phyloP scores from a whole-genome alignment of 2,329 filamentous ascomycete genomes.

The Mollisia scopiformis region DNA sequence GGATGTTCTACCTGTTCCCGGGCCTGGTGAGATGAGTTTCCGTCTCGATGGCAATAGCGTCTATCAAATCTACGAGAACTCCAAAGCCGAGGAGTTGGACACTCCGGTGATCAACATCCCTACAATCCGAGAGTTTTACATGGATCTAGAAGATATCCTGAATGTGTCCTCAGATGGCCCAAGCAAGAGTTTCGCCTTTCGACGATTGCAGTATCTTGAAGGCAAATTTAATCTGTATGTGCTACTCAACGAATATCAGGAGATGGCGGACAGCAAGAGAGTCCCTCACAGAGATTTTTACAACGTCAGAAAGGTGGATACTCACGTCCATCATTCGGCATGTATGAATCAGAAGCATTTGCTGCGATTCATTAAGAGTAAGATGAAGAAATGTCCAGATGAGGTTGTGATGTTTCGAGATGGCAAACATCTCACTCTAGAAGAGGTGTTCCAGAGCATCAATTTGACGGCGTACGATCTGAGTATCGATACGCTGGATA shows the following conservation, averaged over 20 bases:
- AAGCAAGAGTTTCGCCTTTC: conserved; percentile 95
- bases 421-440: conserved; percentile 86
- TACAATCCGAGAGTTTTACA: conserved; percentile 91
- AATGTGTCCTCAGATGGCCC: conserved; percentile 93
- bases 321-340: conserved; percentile 97
- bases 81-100: conserved; percentile 61
- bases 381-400: conserved; percentile 98
- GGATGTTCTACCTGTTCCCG: conserved; percentile 76
- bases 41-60: conserved; percentile 82
- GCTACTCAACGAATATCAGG: conserved; percentile 94
- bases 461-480: conserved; percentile 96
- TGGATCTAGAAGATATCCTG: conserved; percentile 86
- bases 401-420: conserved; percentile 93
- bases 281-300: conserved; percentile 99
- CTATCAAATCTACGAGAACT: conserved; percentile 86
- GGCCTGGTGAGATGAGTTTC: conserved; percentile 70
- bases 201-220: conserved; percentile 91
- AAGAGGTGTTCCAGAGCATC: conserved; percentile 95
- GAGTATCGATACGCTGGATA: conserved; percentile 97
- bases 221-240: conserved; percentile 96
- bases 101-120: conserved; percentile 82
- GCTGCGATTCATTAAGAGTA: conserved; percentile 97
- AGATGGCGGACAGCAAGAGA: conserved; percentile 96
- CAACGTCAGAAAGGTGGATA: conserved; percentile 98
- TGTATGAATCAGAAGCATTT: conserved; percentile 99